These are phyloP conservation scores for Rusavskia elegans DNA, from an alignment of 495 filamentous ascomycete genomes.

Conservation along the genomic window DNA sequence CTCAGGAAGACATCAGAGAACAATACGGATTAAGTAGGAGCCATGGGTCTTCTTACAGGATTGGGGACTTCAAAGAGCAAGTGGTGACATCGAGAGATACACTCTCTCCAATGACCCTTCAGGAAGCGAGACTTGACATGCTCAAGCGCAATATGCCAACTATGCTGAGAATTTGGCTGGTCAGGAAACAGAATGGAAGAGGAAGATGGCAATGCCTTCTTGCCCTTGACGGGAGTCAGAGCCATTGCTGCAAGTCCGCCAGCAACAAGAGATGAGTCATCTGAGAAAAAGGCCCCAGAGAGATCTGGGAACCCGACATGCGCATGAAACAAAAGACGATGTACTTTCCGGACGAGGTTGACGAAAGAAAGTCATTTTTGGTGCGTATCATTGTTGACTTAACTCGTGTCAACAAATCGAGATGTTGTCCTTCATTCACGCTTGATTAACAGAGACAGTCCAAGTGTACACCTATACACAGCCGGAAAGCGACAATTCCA, in stretches of 20 bases:
- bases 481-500: too few relatives aligned
- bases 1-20: constrained; percentile 11
- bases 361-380: background rate
- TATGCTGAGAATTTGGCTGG: constrained; percentile 9
- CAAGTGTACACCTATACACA: too few relatives aligned
- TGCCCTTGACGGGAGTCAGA: constrained; percentile 9
- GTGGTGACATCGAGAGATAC: constrained; percentile 20
- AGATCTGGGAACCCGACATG: too few relatives aligned
- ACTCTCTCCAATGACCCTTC: constrained; percentile 30
- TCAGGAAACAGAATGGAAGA: constrained; percentile 7
- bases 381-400: background rate
- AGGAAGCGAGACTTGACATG: constrained; percentile 24
- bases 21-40: too few relatives aligned
- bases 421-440: too few relatives aligned
- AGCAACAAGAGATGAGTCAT: too few relatives aligned
- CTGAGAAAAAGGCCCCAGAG: too few relatives aligned
- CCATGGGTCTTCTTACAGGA: constrained; percentile 13
- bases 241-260: too few relatives aligned
- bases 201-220: constrained; percentile 11
- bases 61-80: constrained; percentile 15
- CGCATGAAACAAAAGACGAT: too few relatives aligned
- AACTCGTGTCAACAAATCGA: background rate
- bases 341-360: too few relatives aligned
- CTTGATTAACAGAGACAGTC: too few relatives aligned
- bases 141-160: constrained; percentile 22